These are phyloP conservation scores for Fusarium irregulare DNA, from an alignment of 2,329 filamentous ascomycete species.

Conservation along the genomic window DNA sequence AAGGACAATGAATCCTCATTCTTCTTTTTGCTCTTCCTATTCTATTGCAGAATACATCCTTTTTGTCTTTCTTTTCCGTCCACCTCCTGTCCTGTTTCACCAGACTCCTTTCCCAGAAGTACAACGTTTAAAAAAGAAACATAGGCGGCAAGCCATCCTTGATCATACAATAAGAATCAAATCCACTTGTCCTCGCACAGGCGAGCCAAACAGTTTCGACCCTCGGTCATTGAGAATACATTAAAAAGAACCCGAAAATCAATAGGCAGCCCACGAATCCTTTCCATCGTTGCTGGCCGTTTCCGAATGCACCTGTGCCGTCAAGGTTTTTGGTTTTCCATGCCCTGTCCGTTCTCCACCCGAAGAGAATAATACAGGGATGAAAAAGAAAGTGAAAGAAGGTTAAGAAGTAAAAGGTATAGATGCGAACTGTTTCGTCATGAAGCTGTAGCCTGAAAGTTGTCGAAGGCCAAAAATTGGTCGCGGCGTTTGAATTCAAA, in stretches of 20 bases:
- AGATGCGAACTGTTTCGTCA: conserved; percentile 1
- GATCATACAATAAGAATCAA: conserved; percentile 34
- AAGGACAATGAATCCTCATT: conserved; percentile 32
- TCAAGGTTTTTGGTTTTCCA: conserved; percentile 26
- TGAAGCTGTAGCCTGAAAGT: conserved; percentile 36
- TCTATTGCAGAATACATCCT: conserved; percentile 33
- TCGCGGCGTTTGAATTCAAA: conserved; percentile 22
- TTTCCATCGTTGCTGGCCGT: conserved; percentile 21
- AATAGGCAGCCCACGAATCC: conserved; percentile 10
- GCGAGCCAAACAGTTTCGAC: conserved; percentile 7
- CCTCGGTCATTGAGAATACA: conserved; percentile 27
- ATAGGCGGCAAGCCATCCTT: conserved; percentile 14
- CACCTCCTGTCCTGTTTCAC: conserved; percentile 16
- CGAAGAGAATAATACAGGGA: conserved; percentile 15
- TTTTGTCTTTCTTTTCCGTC: conserved; percentile 37
- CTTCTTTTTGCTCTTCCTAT: conserved; percentile 35
- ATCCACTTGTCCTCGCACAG: conserved; percentile 21
- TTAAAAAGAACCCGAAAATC: conserved; percentile 26
- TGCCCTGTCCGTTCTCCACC: conserved; percentile 24
- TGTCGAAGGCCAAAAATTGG: background rate
- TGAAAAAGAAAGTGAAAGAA: conserved; percentile 12
- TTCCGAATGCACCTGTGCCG: conserved; percentile 26
- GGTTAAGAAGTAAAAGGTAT: conserved; percentile 2
- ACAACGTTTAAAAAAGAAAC: conserved; percentile 17
- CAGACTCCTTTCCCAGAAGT: conserved; percentile 32